A percentile compares a stretch with the other conserved stretches of the same genome.
These are phyloP conservation scores for Onygena corvina DNA, from an alignment of 2,329 filamentous ascomycete genomes.

Conservation along the genomic window DNA sequence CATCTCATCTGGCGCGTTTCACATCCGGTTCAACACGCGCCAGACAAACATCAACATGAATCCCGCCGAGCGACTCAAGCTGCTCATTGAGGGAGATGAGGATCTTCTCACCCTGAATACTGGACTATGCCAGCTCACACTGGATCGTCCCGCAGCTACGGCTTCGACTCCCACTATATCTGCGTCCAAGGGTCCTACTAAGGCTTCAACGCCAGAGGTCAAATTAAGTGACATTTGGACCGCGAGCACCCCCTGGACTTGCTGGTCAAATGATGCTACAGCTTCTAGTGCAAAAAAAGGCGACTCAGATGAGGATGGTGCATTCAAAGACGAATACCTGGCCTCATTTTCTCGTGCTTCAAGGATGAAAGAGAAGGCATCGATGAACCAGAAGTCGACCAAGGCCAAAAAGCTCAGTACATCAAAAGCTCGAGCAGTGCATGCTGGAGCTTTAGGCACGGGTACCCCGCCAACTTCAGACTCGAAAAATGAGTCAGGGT, in stretches of 20 bases:
- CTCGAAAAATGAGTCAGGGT: constrained; percentile 13
- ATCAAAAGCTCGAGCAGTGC: background rate
- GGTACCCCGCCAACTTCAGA: background rate
- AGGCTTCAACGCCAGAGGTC: background rate
- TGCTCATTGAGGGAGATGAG: constrained; percentile 23
- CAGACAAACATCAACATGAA: constrained; percentile 16
- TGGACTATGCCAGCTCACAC: constrained; percentile 4
- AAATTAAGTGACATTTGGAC: background rate
- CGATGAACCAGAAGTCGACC: background rate
- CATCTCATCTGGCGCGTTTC: background rate
- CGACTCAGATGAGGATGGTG: background rate
- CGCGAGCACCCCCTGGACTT: background rate
- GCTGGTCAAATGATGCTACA: background rate
- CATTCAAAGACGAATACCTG: constrained; percentile 10
- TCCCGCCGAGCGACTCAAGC: constrained; percentile 18
- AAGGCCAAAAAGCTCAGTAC: background rate
- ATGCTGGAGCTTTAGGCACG: background rate
- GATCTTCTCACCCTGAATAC: constrained; percentile 16
- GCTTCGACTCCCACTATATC: constrained; percentile 12
- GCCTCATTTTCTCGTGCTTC: constrained; percentile 6
- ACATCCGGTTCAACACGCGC: background rate
- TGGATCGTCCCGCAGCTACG: background rate
- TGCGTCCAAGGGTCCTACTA: background rate
- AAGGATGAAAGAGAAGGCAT: constrained; percentile 4
- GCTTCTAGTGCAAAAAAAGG: background rate